Percentiles rank a stretch among this genome's conserved stretches.
phyloP scores from a whole-genome alignment of 768 basidiomycete species.

The Tricholoma bakamatsutake region DNA sequence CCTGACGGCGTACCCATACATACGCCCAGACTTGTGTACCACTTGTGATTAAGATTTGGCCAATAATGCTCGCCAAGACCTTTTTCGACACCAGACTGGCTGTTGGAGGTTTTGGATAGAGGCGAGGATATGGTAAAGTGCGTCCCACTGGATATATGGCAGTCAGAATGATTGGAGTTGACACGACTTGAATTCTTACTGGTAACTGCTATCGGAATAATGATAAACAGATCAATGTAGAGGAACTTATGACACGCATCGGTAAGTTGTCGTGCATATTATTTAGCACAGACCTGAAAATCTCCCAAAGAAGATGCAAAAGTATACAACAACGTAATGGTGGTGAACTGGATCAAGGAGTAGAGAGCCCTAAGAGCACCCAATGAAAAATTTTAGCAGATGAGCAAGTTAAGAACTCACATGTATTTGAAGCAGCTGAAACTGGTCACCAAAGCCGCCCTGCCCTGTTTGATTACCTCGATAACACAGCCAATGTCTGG shows the following conservation, averaged over 20 bases:
- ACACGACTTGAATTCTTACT: slow-evolving; percentile 50
- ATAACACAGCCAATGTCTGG: slow-evolving; percentile 96
- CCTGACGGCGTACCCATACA: slow-evolving; percentile 79
- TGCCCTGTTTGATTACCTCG: slow-evolving; percentile 94
- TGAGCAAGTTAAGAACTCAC: slow-evolving; percentile 41
- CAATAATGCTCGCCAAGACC: slow-evolving; percentile 88
- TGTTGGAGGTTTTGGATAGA: slow-evolving; percentile 88
- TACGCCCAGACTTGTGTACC: slow-evolving; percentile 83
- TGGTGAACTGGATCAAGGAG: slow-evolving; percentile 98
- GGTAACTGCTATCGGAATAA: slow-evolving; percentile 92
- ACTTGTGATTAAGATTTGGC: slow-evolving; percentile 85
- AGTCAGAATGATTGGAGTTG: slow-evolving; percentile 6
- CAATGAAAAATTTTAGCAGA: background rate
- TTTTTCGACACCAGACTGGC: slow-evolving; percentile 94
- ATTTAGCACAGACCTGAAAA: slow-evolving; percentile 65
- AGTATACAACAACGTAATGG: slow-evolving; percentile 90
- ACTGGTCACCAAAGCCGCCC: slow-evolving; percentile 93
- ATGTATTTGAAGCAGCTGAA: slow-evolving; percentile 99
- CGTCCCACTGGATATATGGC: slow-evolving; percentile 72
- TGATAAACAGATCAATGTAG: slow-evolving; percentile 97
- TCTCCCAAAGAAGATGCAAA: slow-evolving; percentile 96
- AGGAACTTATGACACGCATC: slow-evolving; percentile 56
- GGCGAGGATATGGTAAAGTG: slow-evolving; percentile 81
- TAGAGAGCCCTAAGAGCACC: slow-evolving; percentile 76
- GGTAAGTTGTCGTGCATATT: slow-evolving; percentile 4